Evolutionary conservation across 768 basidiomycete genomes (phyloP).

Genomic region (Udeniomyces megalosporus): DNA sequence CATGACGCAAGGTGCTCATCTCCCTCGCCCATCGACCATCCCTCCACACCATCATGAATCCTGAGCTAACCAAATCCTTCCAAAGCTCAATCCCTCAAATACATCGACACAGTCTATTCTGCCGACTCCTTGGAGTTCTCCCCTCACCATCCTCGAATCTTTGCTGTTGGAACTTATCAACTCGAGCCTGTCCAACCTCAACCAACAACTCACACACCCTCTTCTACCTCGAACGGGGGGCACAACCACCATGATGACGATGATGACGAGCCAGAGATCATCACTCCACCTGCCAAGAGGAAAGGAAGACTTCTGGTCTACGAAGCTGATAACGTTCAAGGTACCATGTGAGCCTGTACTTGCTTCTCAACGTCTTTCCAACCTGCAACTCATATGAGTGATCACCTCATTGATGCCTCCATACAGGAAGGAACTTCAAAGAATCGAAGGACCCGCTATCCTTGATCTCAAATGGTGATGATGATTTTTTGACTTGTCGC

Average conservation of each 20-base stretch:
- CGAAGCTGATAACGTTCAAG: constrained; percentile 29
- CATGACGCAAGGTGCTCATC: too few species aligned
- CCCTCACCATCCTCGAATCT: constrained; percentile 48
- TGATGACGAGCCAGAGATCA: constrained; percentile 17
- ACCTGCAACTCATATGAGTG: not conserved
- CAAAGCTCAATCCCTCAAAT: constrained; percentile 23
- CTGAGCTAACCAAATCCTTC: too few species aligned
- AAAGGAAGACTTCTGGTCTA: constrained; percentile 62
- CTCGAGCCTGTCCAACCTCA: constrained; percentile 33
- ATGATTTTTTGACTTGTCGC: not conserved
- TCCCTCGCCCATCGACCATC: too few species aligned
- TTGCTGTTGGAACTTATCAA: constrained; percentile 86
- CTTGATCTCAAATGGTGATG: constrained; percentile 86
- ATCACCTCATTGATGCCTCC: not conserved
- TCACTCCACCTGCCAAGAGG: constrained; percentile 27
- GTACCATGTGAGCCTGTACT: not conserved
- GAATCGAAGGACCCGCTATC: constrained; percentile 57
- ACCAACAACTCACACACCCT: not conserved
- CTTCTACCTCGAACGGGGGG: not conserved
- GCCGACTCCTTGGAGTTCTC: constrained; percentile 88
- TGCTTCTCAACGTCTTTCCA: too few species aligned
- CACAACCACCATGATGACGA: constrained; percentile 5
- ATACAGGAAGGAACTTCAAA: constrained; percentile 43
- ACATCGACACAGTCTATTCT: constrained; percentile 55
- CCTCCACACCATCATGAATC: too few species aligned